These are phyloP conservation scores for Dendrocalamus latiflorus DNA, from an alignment of 202 grass and related monocot species.

Conservation along the genomic window DNA sequence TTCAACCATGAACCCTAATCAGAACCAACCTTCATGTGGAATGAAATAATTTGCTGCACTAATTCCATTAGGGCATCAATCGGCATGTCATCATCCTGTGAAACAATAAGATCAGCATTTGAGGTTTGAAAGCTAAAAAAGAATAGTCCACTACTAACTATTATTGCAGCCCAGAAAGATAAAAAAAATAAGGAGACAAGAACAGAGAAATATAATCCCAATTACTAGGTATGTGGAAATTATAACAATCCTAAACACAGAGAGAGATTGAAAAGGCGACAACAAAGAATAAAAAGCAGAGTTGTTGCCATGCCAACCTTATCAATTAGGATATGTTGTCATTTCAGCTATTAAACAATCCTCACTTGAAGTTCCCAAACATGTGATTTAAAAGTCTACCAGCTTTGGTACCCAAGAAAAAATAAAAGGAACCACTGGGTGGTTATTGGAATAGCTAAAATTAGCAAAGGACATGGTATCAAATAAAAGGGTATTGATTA, in stretches of 20 bases:
- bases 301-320: neutral
- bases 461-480: neutral
- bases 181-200: neutral
- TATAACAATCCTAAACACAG: neutral
- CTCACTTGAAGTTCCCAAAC: neutral
- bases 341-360: conserved; percentile 7
- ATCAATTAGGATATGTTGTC: neutral
- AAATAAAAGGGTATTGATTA: neutral
- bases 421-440: neutral
- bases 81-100: conserved; percentile 79
- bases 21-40: conserved; percentile 93
- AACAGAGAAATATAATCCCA: neutral
- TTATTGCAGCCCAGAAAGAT: conserved; percentile 9
- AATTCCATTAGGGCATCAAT: conserved; percentile 91
- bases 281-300: neutral
- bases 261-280: neutral
- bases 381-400: neutral
- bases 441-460: neutral
- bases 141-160: neutral
- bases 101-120: conserved; percentile 9
- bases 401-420: neutral
- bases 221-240: neutral
- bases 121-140: neutral
- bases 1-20: neutral
- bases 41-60: conserved; percentile 96